Conservation (phyloP, 805 yeast genomes). For the Citeromyces nyonsensis region DNA sequence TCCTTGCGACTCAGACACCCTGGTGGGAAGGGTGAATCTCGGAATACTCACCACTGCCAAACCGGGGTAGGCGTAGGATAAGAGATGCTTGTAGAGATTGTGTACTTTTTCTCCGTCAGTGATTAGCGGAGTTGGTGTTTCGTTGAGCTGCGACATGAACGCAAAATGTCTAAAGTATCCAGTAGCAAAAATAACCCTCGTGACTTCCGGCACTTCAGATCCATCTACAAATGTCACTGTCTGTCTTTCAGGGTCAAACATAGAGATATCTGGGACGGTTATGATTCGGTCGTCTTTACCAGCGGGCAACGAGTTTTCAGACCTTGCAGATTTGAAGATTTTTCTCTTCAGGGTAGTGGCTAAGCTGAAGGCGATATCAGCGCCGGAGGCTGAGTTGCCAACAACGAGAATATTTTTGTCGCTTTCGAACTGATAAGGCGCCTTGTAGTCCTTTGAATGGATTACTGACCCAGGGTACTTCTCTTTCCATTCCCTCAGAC, state of each 20-base stretch:
- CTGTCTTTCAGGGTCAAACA: conserved; percentile 19
- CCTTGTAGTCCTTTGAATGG: conserved; percentile 44
- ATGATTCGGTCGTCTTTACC: conserved; percentile 22
- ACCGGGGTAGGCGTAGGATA: conserved; percentile 45
- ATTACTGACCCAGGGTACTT: conserved; percentile 27
- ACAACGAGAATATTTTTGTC: conserved; percentile 35
- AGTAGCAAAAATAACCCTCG: conserved; percentile 49
- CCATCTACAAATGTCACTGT: conserved; percentile 34
- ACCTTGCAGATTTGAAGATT: conserved; percentile 33
- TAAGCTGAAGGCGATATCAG: conserved; percentile 52
- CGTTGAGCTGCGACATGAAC: conserved; percentile 21
- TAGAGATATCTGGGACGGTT: conserved; percentile 25
- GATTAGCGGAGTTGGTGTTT: conserved; percentile 16
- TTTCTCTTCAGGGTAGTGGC: conserved; percentile 22
- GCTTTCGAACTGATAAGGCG: conserved; percentile 21
- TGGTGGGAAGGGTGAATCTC: conserved; percentile 44
- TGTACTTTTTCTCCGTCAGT: conserved; percentile 29
- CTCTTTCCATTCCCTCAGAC: conserved; percentile 29
- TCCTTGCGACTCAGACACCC: conserved; percentile 49
- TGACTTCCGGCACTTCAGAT: conserved; percentile 24
- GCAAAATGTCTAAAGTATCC: conserved; percentile 57
- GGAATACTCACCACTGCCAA: conserved; percentile 50
- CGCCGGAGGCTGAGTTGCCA: conserved; percentile 68
- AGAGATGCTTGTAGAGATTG: conserved; percentile 43
- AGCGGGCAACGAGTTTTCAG: conserved; percentile 25